Base-by-base conservation (phyloP, 2,329 filamentous ascomycete species). In the Colletotrichum truncatum region DNA sequence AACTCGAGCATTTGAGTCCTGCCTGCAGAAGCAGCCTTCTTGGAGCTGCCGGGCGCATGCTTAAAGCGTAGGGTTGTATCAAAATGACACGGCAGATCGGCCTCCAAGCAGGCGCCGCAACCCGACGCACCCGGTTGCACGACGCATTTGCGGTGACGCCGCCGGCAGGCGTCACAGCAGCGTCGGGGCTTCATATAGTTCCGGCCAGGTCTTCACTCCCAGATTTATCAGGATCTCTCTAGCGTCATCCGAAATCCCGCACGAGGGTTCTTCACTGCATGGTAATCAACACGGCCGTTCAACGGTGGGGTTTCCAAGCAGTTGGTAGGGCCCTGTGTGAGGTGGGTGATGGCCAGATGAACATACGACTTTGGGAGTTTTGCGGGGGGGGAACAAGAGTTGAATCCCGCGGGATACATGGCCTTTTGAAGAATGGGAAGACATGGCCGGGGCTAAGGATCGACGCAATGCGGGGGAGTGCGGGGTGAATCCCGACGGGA, bases 351-450 rank as follows among this genome's bases (percentile, higher is more conserved):
- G 34, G 18, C 34, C 59, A 63, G 59, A 51, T 26, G 25, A 41
- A 46, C 52, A 43, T 57, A 34, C 43, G 59, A 63, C 41, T 45
- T 18, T 46, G 26, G 26, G n/a, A 16, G 25, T 25, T 8, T 36
- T 48, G 34, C 45, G 52, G 51, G 43, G 21, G 43, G 23, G 51
- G 26, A 14, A 49, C 10, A 14, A 51, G 41, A 41, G 51, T 26
- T 32, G 59, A 63, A 63, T 63, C 59, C 59, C 59, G 59, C 59
- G 59, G 59, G 52, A 14, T 57, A 57, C 52, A 43, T 63, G 52
- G 52, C 59, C 51, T 63, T 63, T 63, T 57, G 59, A 63, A 57
- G 41, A 48, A 41, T 36, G 18, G 58, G 41, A 38, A 25, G 58
- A 25, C 39, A 30, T 39, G 30, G 41, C 51, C 59, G 59, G 59